Evolutionary conservation across 2,329 filamentous ascomycete species (phyloP), one percentile per base, ranked within the genome.

Genomic region (Penicillium sp.): DNA sequence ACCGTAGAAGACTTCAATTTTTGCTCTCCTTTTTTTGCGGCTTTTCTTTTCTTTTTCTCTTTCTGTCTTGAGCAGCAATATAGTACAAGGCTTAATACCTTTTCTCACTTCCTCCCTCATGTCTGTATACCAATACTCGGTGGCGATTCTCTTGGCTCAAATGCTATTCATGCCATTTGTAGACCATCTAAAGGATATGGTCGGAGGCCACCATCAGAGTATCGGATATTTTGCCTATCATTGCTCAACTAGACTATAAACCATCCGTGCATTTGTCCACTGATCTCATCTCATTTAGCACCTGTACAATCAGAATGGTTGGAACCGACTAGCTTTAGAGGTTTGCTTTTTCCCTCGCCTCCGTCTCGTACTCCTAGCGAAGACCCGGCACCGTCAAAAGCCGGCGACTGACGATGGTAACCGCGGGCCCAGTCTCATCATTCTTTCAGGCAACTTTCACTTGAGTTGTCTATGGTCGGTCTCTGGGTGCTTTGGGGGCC

Each of bases 321-420:
- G n/a, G 7, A 46, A 4, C 9, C 16, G 14, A 39, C 42, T 18
- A 40, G 26, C 30, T 46, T 38, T 30, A 27, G 8, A 38, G 30
- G 10, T 34, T 51, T 52, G 49, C 35, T 34, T 52, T 39, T 27
- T 11, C 5, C 19, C 38, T 51, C 23, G n/a, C 34, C 18, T 39
- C 30, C 30, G 9, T 45, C 42, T 46, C 41, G 41, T 51, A 26
- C 16, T 23, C 26, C 5, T 16, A 10, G n/a, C 7, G 29, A 13
- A 42, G 18, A n/a, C 18, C 30, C 29, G 2, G 29, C 16, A 26
- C 10, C 18, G 32, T 18, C 18, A 19, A 34, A 40, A 35, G 46
- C 46, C 51, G 46, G n/a, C 16, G 18, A 36, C 36, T 47, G 43
- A 53, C 36, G 50, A 53, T 29, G 18, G 7, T 53, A 53, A 7